A percentile compares a stretch with the other conserved stretches of the same genome.
These are phyloP conservation scores for Sporothrix euskadiensis DNA, from an alignment of 2,329 filamentous ascomycete genomes.

Conservation along the genomic window DNA sequence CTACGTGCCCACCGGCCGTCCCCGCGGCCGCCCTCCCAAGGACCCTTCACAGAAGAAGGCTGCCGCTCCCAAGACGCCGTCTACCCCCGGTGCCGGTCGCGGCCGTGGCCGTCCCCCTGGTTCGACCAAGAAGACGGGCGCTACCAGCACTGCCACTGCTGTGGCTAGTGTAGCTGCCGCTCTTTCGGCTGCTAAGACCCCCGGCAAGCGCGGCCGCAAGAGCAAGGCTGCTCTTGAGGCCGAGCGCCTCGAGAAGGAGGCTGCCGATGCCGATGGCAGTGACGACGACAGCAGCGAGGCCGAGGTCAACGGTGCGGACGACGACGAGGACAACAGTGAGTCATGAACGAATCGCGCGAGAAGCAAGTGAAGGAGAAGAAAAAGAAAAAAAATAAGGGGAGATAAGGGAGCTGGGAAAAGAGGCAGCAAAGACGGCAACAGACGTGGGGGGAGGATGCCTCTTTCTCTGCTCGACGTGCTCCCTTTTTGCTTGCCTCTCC, in stretches of 20 bases:
- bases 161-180: slow-evolving; percentile 22
- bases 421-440: not conserved
- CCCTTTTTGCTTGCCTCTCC: not conserved
- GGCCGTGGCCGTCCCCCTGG: slow-evolving; percentile 31
- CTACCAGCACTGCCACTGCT: not conserved
- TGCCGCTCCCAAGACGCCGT: slow-evolving; percentile 25
- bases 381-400: not conserved
- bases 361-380: not conserved
- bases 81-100: slow-evolving; percentile 28
- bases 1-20: slow-evolving; percentile 35
- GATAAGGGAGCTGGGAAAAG: not conserved
- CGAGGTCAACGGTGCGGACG: slow-evolving; percentile 26
- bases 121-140: slow-evolving; percentile 31
- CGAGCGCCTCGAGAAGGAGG: slow-evolving; percentile 27
- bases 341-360: slow-evolving; percentile 14
- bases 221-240: slow-evolving; percentile 34
- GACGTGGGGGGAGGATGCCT: not conserved
- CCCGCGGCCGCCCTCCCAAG: slow-evolving; percentile 34
- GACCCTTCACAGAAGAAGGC: slow-evolving; percentile 32
- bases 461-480: not conserved
- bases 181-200: slow-evolving; percentile 23
- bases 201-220: slow-evolving; percentile 33
- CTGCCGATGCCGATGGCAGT: not conserved
- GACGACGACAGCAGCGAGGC: slow-evolving; percentile 24
- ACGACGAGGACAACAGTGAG: slow-evolving; percentile 20